Conservation (phyloP, 495 filamentous ascomycete species). For the Talaromyces stipitatus region DNA sequence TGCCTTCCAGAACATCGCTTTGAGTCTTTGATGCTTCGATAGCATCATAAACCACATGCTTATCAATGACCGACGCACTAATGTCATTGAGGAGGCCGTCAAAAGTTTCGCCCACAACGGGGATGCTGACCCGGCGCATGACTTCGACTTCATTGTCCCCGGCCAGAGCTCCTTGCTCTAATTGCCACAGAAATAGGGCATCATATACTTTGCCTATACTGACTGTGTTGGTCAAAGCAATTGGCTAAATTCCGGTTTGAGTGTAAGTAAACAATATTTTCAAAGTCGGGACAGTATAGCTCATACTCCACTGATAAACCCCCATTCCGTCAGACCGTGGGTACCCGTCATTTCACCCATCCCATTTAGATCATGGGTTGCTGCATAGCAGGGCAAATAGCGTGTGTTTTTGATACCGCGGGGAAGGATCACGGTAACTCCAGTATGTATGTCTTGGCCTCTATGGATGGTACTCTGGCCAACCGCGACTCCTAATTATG, state of each 20-base stretch:
- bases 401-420: not conserved
- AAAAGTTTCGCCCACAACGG: not conserved
- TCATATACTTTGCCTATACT: constrained; percentile 1
- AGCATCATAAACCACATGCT: not conserved
- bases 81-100: not conserved
- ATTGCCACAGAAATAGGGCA: not conserved
- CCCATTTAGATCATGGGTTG: not conserved
- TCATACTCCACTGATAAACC: not conserved
- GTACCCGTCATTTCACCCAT: constrained; percentile 1
- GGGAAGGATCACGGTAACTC: not conserved
- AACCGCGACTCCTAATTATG: not conserved
- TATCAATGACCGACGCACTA: not conserved
- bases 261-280: not conserved
- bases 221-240: not conserved
- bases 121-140: not conserved
- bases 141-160: not conserved
- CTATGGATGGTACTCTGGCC: not conserved
- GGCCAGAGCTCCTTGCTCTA: not conserved
- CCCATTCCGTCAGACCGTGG: not conserved
- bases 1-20: not conserved
- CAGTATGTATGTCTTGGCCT: constrained; percentile 4
- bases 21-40: not conserved
- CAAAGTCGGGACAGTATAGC: not conserved
- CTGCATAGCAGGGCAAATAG: not conserved
- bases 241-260: not conserved